Evolutionary conservation across 495 filamentous ascomycete genomes (phyloP).

Genomic region (Wilcoxina mikolae): DNA sequence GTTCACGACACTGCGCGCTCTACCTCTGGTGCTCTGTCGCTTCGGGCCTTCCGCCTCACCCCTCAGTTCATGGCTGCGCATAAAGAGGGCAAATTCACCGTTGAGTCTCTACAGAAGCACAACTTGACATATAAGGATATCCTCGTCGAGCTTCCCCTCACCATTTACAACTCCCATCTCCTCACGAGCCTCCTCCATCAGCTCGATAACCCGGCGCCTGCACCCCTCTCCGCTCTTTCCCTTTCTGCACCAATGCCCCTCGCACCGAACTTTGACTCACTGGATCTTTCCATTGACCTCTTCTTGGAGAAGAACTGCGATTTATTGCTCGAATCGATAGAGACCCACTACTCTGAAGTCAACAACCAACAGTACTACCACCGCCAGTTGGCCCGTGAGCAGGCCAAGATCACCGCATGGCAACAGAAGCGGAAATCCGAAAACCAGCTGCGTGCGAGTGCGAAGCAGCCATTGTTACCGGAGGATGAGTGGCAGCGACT

Average conservation of each 20-base stretch:
- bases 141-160: conserved; percentile 76
- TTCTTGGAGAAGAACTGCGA: conserved; percentile 99
- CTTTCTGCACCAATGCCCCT: conserved; percentile 42
- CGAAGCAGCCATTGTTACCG: conserved; percentile 77
- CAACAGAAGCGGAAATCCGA: conserved; percentile 90
- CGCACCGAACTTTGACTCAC: conserved; percentile 67
- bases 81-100: conserved; percentile 93
- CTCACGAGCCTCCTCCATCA: conserved; percentile 90
- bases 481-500: conserved; percentile 97
- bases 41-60: conserved; percentile 83
- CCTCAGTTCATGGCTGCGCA: conserved; percentile 78
- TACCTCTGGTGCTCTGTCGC: conserved; percentile 73
- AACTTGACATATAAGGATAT: conserved; percentile 89
- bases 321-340: conserved; percentile 86
- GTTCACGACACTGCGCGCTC: conserved; percentile 92
- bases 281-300: conserved; percentile 88
- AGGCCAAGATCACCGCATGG: conserved; percentile 90
- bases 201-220: conserved; percentile 45
- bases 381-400: conserved; percentile 84
- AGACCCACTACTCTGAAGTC: conserved; percentile 91
- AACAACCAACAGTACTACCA: conserved; percentile 99
- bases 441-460: conserved; percentile 65
- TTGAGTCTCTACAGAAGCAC: conserved; percentile 75
- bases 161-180: conserved; percentile 92
- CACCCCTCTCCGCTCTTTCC: conserved; percentile 61